Evolutionary conservation across 176 grass and related monocot species (phyloP), one percentile per base, ranked within the genome.

Genomic region (Hordeum marinum): DNA sequence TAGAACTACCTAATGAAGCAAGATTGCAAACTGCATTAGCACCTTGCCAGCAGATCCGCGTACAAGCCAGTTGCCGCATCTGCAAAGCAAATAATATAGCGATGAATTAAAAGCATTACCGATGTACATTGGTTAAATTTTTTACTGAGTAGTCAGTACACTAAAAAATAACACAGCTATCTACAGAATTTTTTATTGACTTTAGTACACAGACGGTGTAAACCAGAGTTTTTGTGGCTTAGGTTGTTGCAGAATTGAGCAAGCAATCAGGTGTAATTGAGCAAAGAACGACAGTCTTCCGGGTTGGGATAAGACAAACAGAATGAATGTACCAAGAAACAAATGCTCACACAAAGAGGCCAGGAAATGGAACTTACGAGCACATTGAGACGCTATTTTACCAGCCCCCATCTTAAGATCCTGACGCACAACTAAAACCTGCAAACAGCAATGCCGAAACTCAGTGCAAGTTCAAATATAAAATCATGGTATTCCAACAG

Each of bases 31-130:
- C 79, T 50, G 20, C 15, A 57, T 84, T 87, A 85, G 31, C 85
- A 98, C 96, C 96, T 98, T 77, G 92, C 90, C 78, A 80, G 55
- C 60, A 98, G 77, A 54, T 95, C 89, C 26, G 93, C 87, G 35
- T 98, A 98, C 84, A 98, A 77, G 12, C 96, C 96, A 86, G 91
- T 98, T 23, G 96, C 91, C 36, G 96, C 96, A 95, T 98, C 96
- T 98, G 83, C 48, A 55, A 92, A 76, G 63, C 29, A 74, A 88
- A 69, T 41, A 70, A 46, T 29, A 68, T 11, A 9, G 79, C 42
- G 87, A 54, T 39, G 24, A 32, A 85, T 75, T 81, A 68, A n/a
- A 39, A 77, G 11, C 23, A 67, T 81, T 37, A 40, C 9, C 55
- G 6, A 36, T 39, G 35, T 65, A n/a, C 62, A 31, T 57, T 40